These are phyloP conservation scores for Fusarium redolens DNA, from an alignment of 2,329 filamentous ascomycete genomes.

Conservation along the genomic window DNA sequence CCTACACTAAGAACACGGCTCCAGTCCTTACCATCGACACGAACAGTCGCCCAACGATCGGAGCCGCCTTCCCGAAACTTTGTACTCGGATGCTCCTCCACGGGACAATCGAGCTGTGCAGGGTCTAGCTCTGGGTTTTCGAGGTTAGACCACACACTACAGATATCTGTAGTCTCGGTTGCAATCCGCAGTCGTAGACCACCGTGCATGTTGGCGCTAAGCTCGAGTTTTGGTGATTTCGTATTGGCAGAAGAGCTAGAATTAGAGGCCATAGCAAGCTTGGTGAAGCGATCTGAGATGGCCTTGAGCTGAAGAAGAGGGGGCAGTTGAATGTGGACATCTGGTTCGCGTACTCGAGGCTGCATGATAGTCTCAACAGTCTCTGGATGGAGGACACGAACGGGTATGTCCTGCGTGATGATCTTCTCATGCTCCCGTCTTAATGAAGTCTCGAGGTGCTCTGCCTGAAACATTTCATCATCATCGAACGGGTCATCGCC, in stretches of 20 bases:
- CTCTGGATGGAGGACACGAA: constrained; percentile 85
- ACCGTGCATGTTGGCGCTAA: constrained; percentile 96
- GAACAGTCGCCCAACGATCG: constrained; percentile 86
- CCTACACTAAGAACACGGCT: constrained; percentile 93
- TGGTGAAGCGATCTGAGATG: constrained; percentile 95
- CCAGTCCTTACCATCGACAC: constrained; percentile 95
- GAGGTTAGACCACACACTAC: constrained; percentile 85
- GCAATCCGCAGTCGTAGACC: constrained; percentile 81
- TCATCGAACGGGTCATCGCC: constrained; percentile 55
- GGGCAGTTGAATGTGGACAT: constrained; percentile 93
- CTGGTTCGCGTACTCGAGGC: constrained; percentile 88
- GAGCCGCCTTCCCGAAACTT: constrained; percentile 81
- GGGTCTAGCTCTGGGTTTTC: constrained; percentile 90
- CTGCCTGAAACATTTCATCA: constrained; percentile 60
- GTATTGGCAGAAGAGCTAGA: constrained; percentile 56
- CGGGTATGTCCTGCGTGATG: constrained; percentile 95
- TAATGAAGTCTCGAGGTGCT: constrained; percentile 67
- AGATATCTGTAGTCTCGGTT: constrained; percentile 87
- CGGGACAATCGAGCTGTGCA: constrained; percentile 74
- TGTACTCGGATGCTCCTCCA: constrained; percentile 85
- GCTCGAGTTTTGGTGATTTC: constrained; percentile 76
- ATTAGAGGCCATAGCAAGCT: constrained; percentile 71
- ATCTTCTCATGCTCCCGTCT: constrained; percentile 85
- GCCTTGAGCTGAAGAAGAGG: constrained; percentile 89
- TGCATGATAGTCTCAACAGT: constrained; percentile 95